A percentile compares a stretch with the other conserved stretches of the same genome.
phyloP scores from a whole-genome alignment of 305 asterid genomes.

The Fraxinus sp. region DNA sequence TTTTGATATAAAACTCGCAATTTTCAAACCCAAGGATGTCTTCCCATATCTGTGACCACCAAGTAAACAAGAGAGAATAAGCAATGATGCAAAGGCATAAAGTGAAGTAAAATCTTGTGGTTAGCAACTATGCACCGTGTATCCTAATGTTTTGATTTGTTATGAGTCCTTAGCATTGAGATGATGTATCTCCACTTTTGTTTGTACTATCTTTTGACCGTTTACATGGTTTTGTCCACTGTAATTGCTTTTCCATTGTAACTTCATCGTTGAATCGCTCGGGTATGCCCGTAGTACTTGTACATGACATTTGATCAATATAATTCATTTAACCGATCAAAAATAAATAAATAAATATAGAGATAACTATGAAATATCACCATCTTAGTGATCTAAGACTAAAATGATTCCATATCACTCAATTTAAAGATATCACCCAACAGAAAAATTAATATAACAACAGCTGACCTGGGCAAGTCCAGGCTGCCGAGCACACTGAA shows the following conservation, averaged over 20 bases:
- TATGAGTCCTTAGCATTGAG: no score
- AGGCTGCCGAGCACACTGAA: slow-evolving; percentile 95
- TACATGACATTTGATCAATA: no score
- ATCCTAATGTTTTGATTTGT: no score
- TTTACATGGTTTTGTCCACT: no score
- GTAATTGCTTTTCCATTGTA: no score
- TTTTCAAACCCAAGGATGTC: slow-evolving; percentile 94
- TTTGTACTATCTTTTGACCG: no score
- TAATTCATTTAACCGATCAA: no score
- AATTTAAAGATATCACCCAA: not conserved
- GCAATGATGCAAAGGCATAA: slow-evolving; percentile 17
- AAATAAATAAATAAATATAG: not conserved
- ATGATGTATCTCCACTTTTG: no score
- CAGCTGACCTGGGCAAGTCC: slow-evolving; percentile 90
- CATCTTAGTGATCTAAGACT: not conserved
- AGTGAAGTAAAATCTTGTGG: slow-evolving; percentile 13
- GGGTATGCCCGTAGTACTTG: no score
- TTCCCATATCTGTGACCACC: slow-evolving; percentile 79
- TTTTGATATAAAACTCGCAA: slow-evolving; percentile 84
- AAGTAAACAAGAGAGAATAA: slow-evolving; percentile 22
- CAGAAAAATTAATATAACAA: slow-evolving; percentile 7
- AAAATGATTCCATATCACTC: slow-evolving; percentile 9
- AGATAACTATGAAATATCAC: slow-evolving; percentile 3
- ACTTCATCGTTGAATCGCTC: no score
- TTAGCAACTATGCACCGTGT: not conserved